Evolutionary conservation across 371 early-diverging fungal species (phyloP), one percentile per base, ranked within the genome.

Genomic region (Coemansia sp.): DNA sequence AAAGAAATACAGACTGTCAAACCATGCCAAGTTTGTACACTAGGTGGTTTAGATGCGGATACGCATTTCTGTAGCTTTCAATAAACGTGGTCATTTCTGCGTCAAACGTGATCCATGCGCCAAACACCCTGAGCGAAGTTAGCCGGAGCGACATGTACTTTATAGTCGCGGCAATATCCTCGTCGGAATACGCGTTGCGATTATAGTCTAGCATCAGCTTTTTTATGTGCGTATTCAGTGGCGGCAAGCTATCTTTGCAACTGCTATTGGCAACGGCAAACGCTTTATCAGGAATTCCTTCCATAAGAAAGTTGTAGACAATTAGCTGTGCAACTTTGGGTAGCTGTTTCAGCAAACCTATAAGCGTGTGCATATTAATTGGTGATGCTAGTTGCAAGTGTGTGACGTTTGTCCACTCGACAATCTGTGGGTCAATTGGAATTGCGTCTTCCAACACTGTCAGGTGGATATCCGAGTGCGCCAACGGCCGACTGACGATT

Each of bases 151-250:
- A 14, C 24, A 51, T 3, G 34, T 60, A 60, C 24, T 50, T 60
- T 5, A 60, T 60, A 16, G 33, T 34, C 0, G 60, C 40, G 11
- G 29, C n/a, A 11, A 40, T 16, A 12, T 31, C 10, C 9, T 51
- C 40, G 7, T 60, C 42, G 1, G 60, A 34, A 18, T 34, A 40
- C 6, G 4, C 51, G 4, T 6, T 5, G 24, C 33, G 42, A 9
- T 60, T 34, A 39, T 60, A 39, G 6, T 43, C 60, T 11, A 60
- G 16, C 60, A 60, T 60, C 7, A 60, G 9, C 24, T 40, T 40
- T 5, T 12, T 10, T 12, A 51, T 16, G 7, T 16, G 40, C 16
- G 39, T 34, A 12, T 60, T 60, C 7, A 60, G 16, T 18, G 60
- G 43, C 32, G 8, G 10, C 33, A 57, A 16, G 34, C 43, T 24